Evolutionary conservation across 495 filamentous ascomycete species (phyloP).

Genomic region (Lasiosphaeris hirsuta): DNA sequence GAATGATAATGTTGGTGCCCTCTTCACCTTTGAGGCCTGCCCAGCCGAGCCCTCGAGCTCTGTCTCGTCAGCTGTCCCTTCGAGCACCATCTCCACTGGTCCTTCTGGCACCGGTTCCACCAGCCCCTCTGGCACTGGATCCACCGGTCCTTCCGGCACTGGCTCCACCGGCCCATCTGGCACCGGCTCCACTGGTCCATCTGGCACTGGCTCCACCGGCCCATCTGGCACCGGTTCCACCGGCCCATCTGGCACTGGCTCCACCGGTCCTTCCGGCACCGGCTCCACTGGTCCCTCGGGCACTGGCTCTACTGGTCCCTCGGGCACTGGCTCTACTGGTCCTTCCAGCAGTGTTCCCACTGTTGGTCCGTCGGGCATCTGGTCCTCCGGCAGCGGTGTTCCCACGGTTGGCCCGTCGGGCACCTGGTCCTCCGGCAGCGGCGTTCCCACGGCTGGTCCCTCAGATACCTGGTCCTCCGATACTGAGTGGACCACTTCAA

Average conservation of each 20-base stretch:
- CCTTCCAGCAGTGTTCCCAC: too few species aligned
- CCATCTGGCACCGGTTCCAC: background rate
- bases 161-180: background rate
- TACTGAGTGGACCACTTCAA: slow-evolving; percentile 10
- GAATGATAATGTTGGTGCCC: background rate
- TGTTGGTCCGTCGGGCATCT: too few species aligned
- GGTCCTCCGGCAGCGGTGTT: too few species aligned
- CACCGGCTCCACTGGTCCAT: background rate
- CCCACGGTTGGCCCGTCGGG: too few species aligned
- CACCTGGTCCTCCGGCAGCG: too few species aligned
- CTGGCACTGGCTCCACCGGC: background rate
- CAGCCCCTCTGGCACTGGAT: background rate
- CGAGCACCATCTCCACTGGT: background rate
- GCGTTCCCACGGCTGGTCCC: too few species aligned
- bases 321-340: too few species aligned
- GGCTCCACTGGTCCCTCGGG: too few species aligned
- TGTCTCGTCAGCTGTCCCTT: background rate
- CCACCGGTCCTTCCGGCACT: background rate
- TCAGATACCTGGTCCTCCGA: slow-evolving; percentile 5
- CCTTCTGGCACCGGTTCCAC: background rate
- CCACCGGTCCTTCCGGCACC: background rate
- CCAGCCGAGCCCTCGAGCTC: background rate
- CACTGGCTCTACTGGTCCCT: too few species aligned
- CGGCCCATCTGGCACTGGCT: background rate
- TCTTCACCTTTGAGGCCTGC: background rate